Evolutionary conservation across 1,139 yeast genomes (phyloP), one percentile per base, ranked within the genome.

Genomic region (Arxiozyma slooffiae): DNA sequence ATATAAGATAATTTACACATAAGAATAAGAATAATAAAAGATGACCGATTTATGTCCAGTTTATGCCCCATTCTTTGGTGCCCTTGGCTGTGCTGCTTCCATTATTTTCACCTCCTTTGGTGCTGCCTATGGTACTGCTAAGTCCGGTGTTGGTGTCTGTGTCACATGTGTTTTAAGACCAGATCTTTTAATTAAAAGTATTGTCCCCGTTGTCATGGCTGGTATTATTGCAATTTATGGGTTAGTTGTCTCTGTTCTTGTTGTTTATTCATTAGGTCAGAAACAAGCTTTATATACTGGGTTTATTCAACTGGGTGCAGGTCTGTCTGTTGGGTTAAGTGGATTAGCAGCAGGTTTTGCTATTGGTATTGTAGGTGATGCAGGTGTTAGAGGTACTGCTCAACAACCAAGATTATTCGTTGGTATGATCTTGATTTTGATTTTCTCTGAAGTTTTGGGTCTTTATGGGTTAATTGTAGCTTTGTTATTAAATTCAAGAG

Each of bases 211-310:
- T 62, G 85, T 94, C 75, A 90, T 94, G 97, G 96, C 97, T 57
- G 99, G 99, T 86, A 94, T 94, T 70, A 86, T 94, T 73, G 97
- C 98, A 71, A 94, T 94, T 74, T 94, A 94, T 70, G 99, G 99
- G 51, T 79, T 94, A 68, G 98, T 94, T 56, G 97, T 94, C 56
- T 85, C 96, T 23, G 99, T 94, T 55, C 79, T 94, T 70, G 92
- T 94, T 59, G 86, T 97, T 47, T 92, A 90, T 64, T 80, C 92
- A 47, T 84, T 90, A 67, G 84, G 81, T 66, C 96, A 87, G 73
- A 78, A 80, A 62, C 96, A 92, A 74, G 95, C 97, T 52, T 77
- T 92, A 62, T 92, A 87, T 77, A 87, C 96, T 56, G 98, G 98
- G 57, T 92, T 94, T 77, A 88, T 92, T 73, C 99, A 92, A 74